Evolutionary conservation across 1,139 yeast species (phyloP), one percentile per base, ranked within the genome.

Genomic region (Kurtzmaniella quercitrusa): DNA sequence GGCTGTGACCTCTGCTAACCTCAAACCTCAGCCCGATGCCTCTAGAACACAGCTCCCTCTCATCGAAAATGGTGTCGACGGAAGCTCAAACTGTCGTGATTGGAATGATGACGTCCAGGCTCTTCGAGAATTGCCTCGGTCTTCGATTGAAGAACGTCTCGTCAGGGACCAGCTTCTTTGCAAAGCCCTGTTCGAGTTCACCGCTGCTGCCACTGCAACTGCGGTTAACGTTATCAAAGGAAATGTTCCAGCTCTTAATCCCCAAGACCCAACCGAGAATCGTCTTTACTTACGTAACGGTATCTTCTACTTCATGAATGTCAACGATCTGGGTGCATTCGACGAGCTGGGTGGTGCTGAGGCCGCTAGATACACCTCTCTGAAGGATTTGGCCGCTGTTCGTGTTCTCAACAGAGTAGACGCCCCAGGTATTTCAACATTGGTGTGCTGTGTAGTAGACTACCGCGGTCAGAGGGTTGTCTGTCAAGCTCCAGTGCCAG

Each of bases 401-500:
- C 82, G 78, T 55, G 72, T 77, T 44, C 68, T 91, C 56, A 86
- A 86, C 66, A 71, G 80, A 52, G 65, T 84, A 40, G 91, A 87
- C 54, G 59, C 81, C 32, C 68, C 67, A 15, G 88, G 84, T 36
- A 69, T 89, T 41, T 78, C 80, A 54, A 82, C 84, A 43, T 71
- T 91, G 48, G 80, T 88, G 51, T 87, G 97, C 6, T 76, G 91
- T 38, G 76, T 91, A 47, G 88, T 93, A 44, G 98, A 93, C 62
- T 91, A 79, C 65, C 80, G 86, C 61, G 98, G 98, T 48, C 84
- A 80, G 55, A 78, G 98, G 61, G 71, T 91, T 36, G 76, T 91
- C 36, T 89, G 95, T 60, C 98, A 93, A 68, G 88, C 96, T 14
- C 96, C 97, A 19, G 95, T 93, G 40, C 98, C 98, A n/a, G 98